These are phyloP conservation scores for Suillus subaureus DNA, from an alignment of 768 basidiomycete genomes.

Conservation along the genomic window DNA sequence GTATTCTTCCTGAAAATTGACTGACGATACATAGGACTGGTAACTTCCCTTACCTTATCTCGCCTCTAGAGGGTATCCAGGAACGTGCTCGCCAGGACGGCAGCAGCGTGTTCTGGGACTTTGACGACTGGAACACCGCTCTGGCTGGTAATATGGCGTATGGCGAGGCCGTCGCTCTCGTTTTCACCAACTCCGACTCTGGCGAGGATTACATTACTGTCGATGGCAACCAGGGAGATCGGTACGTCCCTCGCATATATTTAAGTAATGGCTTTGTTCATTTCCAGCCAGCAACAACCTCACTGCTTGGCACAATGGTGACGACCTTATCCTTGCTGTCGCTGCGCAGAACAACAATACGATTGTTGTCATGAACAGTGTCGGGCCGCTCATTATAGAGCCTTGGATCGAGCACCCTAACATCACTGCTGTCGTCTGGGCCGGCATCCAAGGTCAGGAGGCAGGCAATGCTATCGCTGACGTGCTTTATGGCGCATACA, in stretches of 20 bases:
- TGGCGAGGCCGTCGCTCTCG: slow-evolving; percentile 60
- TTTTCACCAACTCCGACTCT: slow-evolving; percentile 76
- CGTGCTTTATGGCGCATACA: slow-evolving; percentile 68
- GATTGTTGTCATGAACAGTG: slow-evolving; percentile 40
- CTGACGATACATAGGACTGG: slow-evolving; percentile 44
- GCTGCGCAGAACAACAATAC: slow-evolving; percentile 53
- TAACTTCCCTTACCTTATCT: slow-evolving; percentile 74
- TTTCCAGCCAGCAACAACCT: slow-evolving; percentile 54
- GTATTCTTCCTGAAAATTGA: neutral
- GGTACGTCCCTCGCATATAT: slow-evolving; percentile 36
- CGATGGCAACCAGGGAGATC: slow-evolving; percentile 77
- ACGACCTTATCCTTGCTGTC: slow-evolving; percentile 69
- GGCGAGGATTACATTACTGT: slow-evolving; percentile 82
- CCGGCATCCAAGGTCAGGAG: slow-evolving; percentile 69
- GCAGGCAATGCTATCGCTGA: slow-evolving; percentile 71
- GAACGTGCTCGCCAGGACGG: slow-evolving; percentile 60
- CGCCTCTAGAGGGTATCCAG: slow-evolving; percentile 79
- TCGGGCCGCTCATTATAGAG: slow-evolving; percentile 62
- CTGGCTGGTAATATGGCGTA: slow-evolving; percentile 48
- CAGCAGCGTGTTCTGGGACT: slow-evolving; percentile 59
- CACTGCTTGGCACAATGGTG: slow-evolving; percentile 75
- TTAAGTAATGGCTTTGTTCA: neutral
- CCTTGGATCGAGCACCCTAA: slow-evolving; percentile 76
- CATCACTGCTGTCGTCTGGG: slow-evolving; percentile 74
- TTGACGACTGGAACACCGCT: slow-evolving; percentile 64